Conservation (phyloP, 2,329 filamentous ascomycete species). For the Colletotrichum truncatum region DNA sequence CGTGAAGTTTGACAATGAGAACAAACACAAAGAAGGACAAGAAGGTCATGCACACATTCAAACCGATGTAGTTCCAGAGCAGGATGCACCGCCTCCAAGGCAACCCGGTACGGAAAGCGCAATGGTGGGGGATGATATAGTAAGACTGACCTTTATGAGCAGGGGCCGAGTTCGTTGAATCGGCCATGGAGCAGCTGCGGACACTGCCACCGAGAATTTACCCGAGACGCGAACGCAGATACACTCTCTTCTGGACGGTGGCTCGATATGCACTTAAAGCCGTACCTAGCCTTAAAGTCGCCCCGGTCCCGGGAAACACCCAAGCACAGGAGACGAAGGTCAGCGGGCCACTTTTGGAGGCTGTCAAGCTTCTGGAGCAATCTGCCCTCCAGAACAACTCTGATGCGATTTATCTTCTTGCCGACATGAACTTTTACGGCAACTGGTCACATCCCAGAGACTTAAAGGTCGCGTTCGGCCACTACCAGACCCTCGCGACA, state of each 20-base stretch:
- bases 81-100: constrained; percentile 36
- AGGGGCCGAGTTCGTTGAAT: constrained; percentile 64
- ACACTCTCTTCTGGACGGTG: constrained; percentile 52
- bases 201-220: constrained; percentile 58
- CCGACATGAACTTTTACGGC: constrained; percentile 96
- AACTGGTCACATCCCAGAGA: constrained; percentile 90
- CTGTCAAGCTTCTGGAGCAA: constrained; percentile 61
- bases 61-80: constrained; percentile 40
- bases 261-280: constrained; percentile 56
- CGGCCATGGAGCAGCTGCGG: constrained; percentile 58
- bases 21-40: constrained; percentile 37
- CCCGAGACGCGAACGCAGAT: constrained; percentile 52
- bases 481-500: constrained; percentile 82
- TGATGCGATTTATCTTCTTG: constrained; percentile 89
- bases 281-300: constrained; percentile 59
- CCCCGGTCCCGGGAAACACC: constrained; percentile 52
- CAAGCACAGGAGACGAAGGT: constrained; percentile 40
- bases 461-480: constrained; percentile 79
- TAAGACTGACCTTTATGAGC: constrained; percentile 9
- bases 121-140: constrained; percentile 9
- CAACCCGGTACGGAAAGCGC: constrained; percentile 47
- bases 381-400: constrained; percentile 68
- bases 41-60: constrained; percentile 43
- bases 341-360: constrained; percentile 57
- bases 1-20: constrained; percentile 41